Evolutionary conservation across 352 stramenopile genomes (phyloP).

Genomic region (Thalassiosira hispida): DNA sequence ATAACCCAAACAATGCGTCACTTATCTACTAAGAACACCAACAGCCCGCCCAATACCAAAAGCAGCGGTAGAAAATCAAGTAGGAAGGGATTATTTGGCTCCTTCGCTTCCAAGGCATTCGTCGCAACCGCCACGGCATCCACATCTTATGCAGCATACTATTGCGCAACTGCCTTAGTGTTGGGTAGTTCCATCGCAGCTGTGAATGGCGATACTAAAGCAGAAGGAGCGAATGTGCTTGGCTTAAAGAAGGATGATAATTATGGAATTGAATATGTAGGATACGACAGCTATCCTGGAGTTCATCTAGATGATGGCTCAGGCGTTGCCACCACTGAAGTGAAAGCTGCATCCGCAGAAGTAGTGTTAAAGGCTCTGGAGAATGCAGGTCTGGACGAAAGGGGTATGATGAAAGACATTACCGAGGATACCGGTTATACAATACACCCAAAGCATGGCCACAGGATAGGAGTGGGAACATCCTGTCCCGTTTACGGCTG

Average conservation of each 20-base stretch:
- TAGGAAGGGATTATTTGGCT: constrained; percentile 12
- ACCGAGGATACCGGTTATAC: constrained; percentile 27
- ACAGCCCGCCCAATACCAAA: not conserved
- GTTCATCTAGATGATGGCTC: constrained; percentile 39
- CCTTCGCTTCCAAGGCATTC: constrained; percentile 38
- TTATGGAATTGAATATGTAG: constrained; percentile 52
- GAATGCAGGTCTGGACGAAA: constrained; percentile 43
- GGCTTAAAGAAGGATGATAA: constrained; percentile 26
- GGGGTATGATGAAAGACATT: constrained; percentile 18
- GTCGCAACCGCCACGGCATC: constrained; percentile 43
- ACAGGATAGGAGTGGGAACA: constrained; percentile 24
- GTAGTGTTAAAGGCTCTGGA: constrained; percentile 30
- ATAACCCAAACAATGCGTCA: constrained; percentile 22
- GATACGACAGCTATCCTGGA: constrained; percentile 50
- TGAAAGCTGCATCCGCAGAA: constrained; percentile 24
- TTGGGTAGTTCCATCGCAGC: constrained; percentile 23
- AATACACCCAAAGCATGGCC: constrained; percentile 39
- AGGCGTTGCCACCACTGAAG: constrained; percentile 26
- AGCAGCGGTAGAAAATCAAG: not conserved
- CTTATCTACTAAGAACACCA: not conserved
- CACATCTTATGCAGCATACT: constrained; percentile 43
- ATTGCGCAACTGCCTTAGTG: constrained; percentile 24
- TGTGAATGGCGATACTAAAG: constrained; percentile 19
- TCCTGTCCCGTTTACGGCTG: constrained; percentile 62
- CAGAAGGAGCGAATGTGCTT: no score